Evolutionary conservation across 73 alveolate species (phyloP), one percentile per base, ranked within the genome.

Genomic region (Symbiodinium natans): DNA sequence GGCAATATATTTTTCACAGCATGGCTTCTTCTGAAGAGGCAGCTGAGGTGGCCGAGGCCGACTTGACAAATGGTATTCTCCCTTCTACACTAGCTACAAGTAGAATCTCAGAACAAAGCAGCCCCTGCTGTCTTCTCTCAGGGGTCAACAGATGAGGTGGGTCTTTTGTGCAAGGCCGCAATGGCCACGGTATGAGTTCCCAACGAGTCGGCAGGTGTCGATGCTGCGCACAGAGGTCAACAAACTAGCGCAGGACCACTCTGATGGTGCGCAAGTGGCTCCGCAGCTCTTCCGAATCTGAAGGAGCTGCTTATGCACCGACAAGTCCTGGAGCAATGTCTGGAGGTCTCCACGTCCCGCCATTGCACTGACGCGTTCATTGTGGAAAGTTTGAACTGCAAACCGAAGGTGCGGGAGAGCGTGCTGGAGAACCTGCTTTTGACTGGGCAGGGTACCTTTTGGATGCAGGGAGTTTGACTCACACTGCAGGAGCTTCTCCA

Each of bases 241-340:
- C 19, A 88, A 63, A 63, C 34, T 88, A 74, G 43, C 95, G n/a
- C 95, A 88, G 95, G 95, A 31, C 80, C 36, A 29, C 36, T 46
- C 36, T 1, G 80, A 31, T 63, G n/a, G 3, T 25, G 80, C 36
- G 27, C 80, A 27, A 29, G 36, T n/a, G 33, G 80, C 80, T 63
- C 38, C 23, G 36, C 36, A 63, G 80, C 27, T 25, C 36, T 63
- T 23, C 36, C 80, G 21, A 6, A 46, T 23, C 36, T 29, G 23
- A 43, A 90, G 97, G 97, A 90, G 83, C 11, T 90, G 89, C 97
- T 90, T 77, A 90, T 90, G 97, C 97, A 90, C 31, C 97, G 97
- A 27, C 77, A 73, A 36, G 97, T 90, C 89, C 33, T 90, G 89
- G 97, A 90, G 54, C 97, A 90, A n/a, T 90, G 97, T 42, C 39